Percentiles rank a stretch among this genome's conserved stretches.
Conservation (phyloP, 257 asterid species). For the Scutellaria minor region DNA sequence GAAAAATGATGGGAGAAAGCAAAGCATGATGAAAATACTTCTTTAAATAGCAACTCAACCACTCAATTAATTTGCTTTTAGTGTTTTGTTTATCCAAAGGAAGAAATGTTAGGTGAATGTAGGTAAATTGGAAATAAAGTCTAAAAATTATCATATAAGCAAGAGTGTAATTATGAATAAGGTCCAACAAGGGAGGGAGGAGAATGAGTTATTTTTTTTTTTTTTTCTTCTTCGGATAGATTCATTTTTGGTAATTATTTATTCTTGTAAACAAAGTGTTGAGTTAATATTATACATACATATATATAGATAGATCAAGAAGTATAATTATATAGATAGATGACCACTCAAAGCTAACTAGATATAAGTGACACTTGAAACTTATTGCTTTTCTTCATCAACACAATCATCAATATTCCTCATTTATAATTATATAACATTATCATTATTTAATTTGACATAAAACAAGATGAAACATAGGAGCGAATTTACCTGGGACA, state of each 20-base stretch:
- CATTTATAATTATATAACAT: not conserved
- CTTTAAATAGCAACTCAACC: slow-evolving; percentile 14
- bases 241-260: slow-evolving; percentile 7
- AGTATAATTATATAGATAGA: too few relatives aligned
- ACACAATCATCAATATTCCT: slow-evolving; percentile 13
- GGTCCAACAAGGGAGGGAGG: slow-evolving; percentile 25
- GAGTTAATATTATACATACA: not conserved
- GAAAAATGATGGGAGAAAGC: not conserved
- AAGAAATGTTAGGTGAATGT: slow-evolving; percentile 38
- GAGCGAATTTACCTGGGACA: slow-evolving; percentile 66
- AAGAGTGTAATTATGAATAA: slow-evolving; percentile 33
- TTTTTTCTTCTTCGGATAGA: too few relatives aligned
- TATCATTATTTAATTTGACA: too few relatives aligned
- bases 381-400: slow-evolving; percentile 27
- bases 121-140: slow-evolving; percentile 21
- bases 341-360: slow-evolving; percentile 46
- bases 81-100: slow-evolving; percentile 3
- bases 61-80: slow-evolving; percentile 23
- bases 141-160: slow-evolving; percentile 27
- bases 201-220: too few relatives aligned
- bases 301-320: slow-evolving; percentile 3
- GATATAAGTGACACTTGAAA: slow-evolving; percentile 30
- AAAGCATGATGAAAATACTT: not conserved
- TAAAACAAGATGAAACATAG: too few relatives aligned
- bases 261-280: slow-evolving; percentile 36